Evolutionary conservation across 2,329 filamentous ascomycete species (phyloP).

Genomic region (Malbranchea zuffiana): DNA sequence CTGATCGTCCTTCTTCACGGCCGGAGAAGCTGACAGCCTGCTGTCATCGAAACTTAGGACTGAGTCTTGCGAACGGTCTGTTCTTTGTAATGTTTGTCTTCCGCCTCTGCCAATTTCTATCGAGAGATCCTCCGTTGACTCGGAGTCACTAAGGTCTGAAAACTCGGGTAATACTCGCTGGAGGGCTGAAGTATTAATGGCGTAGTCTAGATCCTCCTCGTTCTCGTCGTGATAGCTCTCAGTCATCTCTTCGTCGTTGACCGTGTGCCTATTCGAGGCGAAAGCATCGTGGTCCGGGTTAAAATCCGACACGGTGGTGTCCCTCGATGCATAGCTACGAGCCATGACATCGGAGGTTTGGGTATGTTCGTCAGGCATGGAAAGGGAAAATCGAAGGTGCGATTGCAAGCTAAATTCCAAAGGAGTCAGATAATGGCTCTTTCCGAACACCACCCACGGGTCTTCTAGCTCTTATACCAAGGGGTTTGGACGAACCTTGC

Average conservation of each 20-base stretch:
- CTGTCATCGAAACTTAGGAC: constrained; percentile 40
- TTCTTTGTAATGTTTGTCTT: constrained; percentile 26
- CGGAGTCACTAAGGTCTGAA: constrained; percentile 32
- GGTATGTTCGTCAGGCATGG: constrained; percentile 12
- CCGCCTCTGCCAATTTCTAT: constrained; percentile 48
- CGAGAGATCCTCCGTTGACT: constrained; percentile 39
- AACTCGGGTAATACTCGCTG: constrained; percentile 40
- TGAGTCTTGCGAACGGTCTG: constrained; percentile 42
- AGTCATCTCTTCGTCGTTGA: constrained; percentile 14
- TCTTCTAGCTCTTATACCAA: too few relatives aligned
- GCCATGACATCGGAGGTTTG: constrained; percentile 20
- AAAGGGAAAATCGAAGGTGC: not conserved
- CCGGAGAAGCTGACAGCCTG: constrained; percentile 31
- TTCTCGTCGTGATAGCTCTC: constrained; percentile 7
- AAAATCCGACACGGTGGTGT: constrained; percentile 26
- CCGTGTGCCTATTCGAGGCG: constrained; percentile 28
- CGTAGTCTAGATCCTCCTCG: constrained; percentile 33
- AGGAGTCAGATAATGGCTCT: too few relatives aligned
- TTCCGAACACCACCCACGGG: too few relatives aligned
- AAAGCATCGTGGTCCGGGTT: constrained; percentile 35
- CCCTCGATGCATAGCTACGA: constrained; percentile 14
- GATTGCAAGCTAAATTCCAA: not conserved
- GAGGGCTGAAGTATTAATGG: constrained; percentile 38
- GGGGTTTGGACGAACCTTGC: too few relatives aligned
- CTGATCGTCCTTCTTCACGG: constrained; percentile 22